phyloP scores from a whole-genome alignment of 2,329 filamentous ascomycete genomes.

The Penicillium palitans region DNA sequence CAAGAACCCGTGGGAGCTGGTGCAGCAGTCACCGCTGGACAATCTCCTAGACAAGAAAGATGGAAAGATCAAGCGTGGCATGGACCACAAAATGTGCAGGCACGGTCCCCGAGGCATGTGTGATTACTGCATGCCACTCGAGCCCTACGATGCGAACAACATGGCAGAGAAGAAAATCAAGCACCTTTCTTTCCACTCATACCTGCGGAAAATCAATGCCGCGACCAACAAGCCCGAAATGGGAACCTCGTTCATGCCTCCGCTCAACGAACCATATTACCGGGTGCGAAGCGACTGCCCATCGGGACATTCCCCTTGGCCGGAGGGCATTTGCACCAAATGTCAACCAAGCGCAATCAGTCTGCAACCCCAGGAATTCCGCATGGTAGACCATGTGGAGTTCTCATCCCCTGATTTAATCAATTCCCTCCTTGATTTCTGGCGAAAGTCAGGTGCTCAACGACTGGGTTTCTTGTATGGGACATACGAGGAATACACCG shows the following conservation, averaged over 20 bases:
- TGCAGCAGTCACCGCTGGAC: conserved; percentile 84
- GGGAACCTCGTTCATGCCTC: conserved; percentile 93
- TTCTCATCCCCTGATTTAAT: conserved; percentile 83
- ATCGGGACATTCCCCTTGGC: conserved; percentile 88
- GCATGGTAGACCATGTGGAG: conserved; percentile 98
- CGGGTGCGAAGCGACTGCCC: conserved; percentile 87
- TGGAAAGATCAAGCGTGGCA: conserved; percentile 79
- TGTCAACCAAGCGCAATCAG: conserved; percentile 98
- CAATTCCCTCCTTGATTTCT: conserved; percentile 87
- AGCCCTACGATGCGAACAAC: conserved; percentile 88
- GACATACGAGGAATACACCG: conserved; percentile 82
- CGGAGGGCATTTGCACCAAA: conserved; percentile 95
- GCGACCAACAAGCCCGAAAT: conserved; percentile 95
- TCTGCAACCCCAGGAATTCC: conserved; percentile 86
- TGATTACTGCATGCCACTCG: conserved; percentile 96
- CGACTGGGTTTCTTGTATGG: conserved; percentile 90
- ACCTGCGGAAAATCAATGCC: conserved; percentile 91
- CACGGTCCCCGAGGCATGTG: conserved; percentile 98
- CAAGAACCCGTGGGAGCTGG: conserved; percentile 89
- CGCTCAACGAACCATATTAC: conserved; percentile 88
- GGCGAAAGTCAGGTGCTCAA: conserved; percentile 82
- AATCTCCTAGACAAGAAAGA: conserved; percentile 81
- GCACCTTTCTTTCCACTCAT: conserved; percentile 92
- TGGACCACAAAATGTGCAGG: conserved; percentile 83
- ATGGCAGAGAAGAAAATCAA: conserved; percentile 97